Base-by-base conservation (phyloP, 2,329 filamentous ascomycete genomes). In the Sporothrix mexicana region DNA sequence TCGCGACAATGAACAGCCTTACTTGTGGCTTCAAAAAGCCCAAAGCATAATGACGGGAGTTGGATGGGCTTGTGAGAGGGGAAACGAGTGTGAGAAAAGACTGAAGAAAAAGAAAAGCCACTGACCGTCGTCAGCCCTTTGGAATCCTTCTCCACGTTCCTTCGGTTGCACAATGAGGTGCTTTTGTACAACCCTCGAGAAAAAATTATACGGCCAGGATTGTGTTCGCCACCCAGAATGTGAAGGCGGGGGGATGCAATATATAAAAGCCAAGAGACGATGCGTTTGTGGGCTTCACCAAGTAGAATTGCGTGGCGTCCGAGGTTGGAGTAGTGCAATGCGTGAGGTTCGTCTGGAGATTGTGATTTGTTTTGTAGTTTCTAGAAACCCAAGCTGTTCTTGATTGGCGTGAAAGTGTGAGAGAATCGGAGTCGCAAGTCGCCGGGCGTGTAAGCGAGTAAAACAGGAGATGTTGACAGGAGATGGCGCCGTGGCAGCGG, bases 401-500 rank as follows among this genome's bases (percentile, higher is more conserved):
- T 47, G 68, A 47, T 62, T 62, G 57, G 57, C 47, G 69, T 45
- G 57, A 71, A 49, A 47, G 57, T 20, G 69, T 45, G 57, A 71
- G 20, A 47, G 20, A 61, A 43, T 61, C 61, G 30, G 47, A 47
- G 45, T 57, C 41, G n/a, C 69, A 64, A 17, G 64, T 30, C 23
- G 43, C 41, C 62, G 23, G 45, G 64, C 64, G 45, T 47, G 61
- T 68, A 53, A 36, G 7, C 2, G 7, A 36, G 30, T 36, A 36
- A 71, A 62, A 66, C 47, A 71, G 70, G 59, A 55, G 59, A 57
- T 55, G 30, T 55, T 71, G 47, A 70, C 70, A 66, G 30, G 20
- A 71, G 30, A 51, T 55, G 59, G 57, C 20, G 20, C 61, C 70
- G 70, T 47, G 30, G 59, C 47, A 36, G 47, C 70, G 70, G 70